A percentile compares a stretch with the other conserved stretches of the same genome.
These are phyloP conservation scores for Mycena galericulata DNA, from an alignment of 768 basidiomycete genomes.

Conservation along the genomic window DNA sequence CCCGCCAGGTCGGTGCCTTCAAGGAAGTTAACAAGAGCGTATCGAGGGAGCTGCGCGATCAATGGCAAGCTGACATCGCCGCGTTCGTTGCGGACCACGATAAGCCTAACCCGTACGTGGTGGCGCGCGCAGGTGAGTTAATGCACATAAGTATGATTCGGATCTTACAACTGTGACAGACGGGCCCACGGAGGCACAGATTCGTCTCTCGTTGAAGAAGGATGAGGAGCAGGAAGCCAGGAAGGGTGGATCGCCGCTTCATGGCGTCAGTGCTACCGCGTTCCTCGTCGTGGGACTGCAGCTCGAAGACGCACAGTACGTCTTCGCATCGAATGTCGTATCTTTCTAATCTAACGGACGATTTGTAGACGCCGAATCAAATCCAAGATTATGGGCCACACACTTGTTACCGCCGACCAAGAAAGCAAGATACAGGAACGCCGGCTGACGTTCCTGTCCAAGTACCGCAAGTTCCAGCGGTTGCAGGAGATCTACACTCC, in stretches of 20 bases:
- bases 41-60: no score
- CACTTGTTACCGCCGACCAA: constrained; percentile 1
- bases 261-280: neutral
- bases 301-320: constrained; percentile 30
- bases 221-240: neutral
- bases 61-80: no score
- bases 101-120: constrained; percentile 1
- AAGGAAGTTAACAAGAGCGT: no score
- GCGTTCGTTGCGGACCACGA: neutral
- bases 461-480: constrained; percentile 14
- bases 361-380: neutral
- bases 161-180: no score
- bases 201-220: neutral
- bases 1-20: no score
- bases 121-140: neutral
- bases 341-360: neutral
- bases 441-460: neutral
- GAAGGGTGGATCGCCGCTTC: neutral
- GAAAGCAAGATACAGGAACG: constrained; percentile 22
- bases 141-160: no score
- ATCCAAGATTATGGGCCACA: neutral
- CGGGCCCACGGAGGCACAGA: neutral
- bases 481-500: constrained; percentile 24
- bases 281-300: constrained; percentile 25
- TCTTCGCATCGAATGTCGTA: neutral